Evolutionary conservation across 495 filamentous ascomycete genomes (phyloP), one percentile per base, ranked within the genome.

Genomic region (Penicillium canescens): DNA sequence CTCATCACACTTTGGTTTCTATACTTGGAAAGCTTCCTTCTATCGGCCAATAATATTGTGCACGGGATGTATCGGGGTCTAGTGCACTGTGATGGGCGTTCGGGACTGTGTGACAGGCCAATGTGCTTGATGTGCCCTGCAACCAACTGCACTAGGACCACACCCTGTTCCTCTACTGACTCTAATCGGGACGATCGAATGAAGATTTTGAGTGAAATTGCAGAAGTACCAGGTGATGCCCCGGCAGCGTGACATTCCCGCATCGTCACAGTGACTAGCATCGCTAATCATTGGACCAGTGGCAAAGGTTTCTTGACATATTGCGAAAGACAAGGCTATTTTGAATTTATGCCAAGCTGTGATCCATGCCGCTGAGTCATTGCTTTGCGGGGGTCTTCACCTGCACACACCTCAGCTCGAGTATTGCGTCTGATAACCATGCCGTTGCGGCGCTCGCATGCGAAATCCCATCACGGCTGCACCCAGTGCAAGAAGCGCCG

Each of bases 1-100:
- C 36, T 34, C 57, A 56, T 70, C 67, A 70, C 67, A 52, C 52
- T 33, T 49, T 61, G 52, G 64, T 78, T 57, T 57, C 52, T 58
- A 63, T 59, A 38, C 45, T 62, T 49, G 34, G 31, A 43, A 40
- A 38, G 31, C 36, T 47, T 31, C 26, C 10, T 36, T 38, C 6
- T 12, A 18, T 45, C 58, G 40, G 14, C 57, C 60, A 63, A 54
- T 46, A 20, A 61, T 1, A 26, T 6, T 10, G 16, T 7, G 4
- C 4, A n/a, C 13, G 3, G 34, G 2, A 11, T 18, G 46, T 6
- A 11, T 4, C 13, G 8, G 34, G 12, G 18, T 48, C 46, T 37
- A 38, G 21, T 48, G 46, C 26, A n/a, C 37, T 48, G 46, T 48
- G 46, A 48, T 14, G 34, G 34, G 37, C 24, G 34, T 14, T 24